A percentile compares a stretch with the other conserved stretches of the same genome.
Conservation (phyloP, 1,139 yeast genomes). For the Magnusiomyces suaveolens region DNA sequence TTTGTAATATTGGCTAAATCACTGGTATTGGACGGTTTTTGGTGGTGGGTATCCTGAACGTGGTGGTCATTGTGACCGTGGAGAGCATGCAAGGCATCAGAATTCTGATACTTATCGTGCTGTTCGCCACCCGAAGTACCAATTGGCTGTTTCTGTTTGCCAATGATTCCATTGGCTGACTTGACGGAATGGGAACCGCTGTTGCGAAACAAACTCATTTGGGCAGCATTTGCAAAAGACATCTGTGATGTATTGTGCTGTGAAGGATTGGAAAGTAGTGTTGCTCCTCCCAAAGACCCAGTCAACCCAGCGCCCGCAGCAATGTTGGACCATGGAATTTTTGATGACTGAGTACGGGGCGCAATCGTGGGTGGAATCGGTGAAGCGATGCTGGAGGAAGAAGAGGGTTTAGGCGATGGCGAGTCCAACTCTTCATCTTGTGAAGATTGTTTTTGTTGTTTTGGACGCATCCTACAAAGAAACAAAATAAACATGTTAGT, state of each 20-base stretch:
- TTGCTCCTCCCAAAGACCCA: not conserved
- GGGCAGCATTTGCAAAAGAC: constrained; percentile 17
- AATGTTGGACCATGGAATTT: constrained; percentile 21
- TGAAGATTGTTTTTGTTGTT: constrained; percentile 6
- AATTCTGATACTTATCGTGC: not conserved
- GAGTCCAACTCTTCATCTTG: not conserved
- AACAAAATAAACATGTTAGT: not conserved
- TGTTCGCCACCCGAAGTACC: not conserved
- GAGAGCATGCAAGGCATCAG: not conserved
- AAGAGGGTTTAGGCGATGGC: not conserved
- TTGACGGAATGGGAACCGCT: constrained; percentile 2
- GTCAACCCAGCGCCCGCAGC: constrained; percentile 17
- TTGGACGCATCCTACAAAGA: constrained; percentile 15
- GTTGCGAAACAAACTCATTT: constrained; percentile 8
- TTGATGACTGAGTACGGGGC: constrained; percentile 8
- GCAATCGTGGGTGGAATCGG: constrained; percentile 8
- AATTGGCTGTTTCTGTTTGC: not conserved
- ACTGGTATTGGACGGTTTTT: not conserved
- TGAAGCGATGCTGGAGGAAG: not conserved
- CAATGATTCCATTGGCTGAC: not conserved
- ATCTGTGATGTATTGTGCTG: constrained; percentile 4
- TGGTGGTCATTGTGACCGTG: not conserved
- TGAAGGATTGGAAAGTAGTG: not conserved
- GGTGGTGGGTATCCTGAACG: not conserved
- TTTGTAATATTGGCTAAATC: not conserved